These are phyloP conservation scores for Yamadazyma olivae DNA, from an alignment of 805 yeast genomes.

Conservation along the genomic window DNA sequence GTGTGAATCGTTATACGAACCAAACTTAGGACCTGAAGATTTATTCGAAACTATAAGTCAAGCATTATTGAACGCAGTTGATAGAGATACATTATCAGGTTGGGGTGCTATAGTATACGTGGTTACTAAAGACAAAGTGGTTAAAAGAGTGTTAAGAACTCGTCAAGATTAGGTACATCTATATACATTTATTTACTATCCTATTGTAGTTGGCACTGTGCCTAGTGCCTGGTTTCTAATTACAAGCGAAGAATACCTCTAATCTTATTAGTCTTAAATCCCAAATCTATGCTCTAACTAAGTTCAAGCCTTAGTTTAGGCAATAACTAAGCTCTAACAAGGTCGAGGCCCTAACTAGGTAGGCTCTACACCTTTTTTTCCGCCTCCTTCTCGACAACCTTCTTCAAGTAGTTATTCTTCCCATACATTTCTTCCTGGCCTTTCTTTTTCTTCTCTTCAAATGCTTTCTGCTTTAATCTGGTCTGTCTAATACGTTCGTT, in stretches of 20 bases:
- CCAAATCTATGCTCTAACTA: no score
- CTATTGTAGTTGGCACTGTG: not conserved
- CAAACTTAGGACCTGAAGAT: constrained; percentile 90
- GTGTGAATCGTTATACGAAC: constrained; percentile 97
- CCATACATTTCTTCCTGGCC: constrained; percentile 79
- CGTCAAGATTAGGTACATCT: constrained; percentile 74
- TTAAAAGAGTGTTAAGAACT: constrained; percentile 82
- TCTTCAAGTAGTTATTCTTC: constrained; percentile 65
- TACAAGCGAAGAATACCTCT: no score
- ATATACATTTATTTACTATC: not conserved
- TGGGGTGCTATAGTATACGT: constrained; percentile 98
- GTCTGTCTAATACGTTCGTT: constrained; percentile 53
- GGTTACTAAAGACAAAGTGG: constrained; percentile 87
- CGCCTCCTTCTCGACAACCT: constrained; percentile 48
- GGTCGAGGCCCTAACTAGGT: no score
- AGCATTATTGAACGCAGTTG: constrained; percentile 89
- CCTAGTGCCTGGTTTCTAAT: not conserved
- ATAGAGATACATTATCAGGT: constrained; percentile 95
- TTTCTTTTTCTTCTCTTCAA: constrained; percentile 56
- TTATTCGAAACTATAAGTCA: constrained; percentile 94
- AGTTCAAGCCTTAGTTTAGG: no score
- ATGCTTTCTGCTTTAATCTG: constrained; percentile 51
- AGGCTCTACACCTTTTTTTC: constrained; percentile 6
- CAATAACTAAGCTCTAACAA: no score
- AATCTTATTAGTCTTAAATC: no score